Conservation (phyloP, 805 yeast genomes). For the Tetrapisispora namnaoensis region DNA sequence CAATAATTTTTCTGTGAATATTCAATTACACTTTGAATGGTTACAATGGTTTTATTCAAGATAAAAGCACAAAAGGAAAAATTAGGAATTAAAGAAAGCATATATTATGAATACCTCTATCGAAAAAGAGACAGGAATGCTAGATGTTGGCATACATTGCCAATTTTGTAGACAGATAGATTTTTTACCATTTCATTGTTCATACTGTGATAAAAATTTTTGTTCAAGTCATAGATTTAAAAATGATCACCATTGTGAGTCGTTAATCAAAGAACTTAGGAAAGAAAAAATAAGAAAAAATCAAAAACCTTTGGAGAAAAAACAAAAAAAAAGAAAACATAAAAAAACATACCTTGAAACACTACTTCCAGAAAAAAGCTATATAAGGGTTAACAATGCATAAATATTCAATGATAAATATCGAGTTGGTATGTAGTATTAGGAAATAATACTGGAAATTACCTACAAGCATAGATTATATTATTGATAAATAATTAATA, state of each 20-base stretch:
- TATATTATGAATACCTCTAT: neutral
- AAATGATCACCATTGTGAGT: slow-evolving; percentile 22
- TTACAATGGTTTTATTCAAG: neutral
- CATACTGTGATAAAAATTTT: slow-evolving; percentile 21
- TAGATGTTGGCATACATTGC: slow-evolving; percentile 31
- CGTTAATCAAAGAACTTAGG: slow-evolving; percentile 6
- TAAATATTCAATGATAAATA: neutral
- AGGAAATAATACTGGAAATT: no score
- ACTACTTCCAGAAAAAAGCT: slow-evolving; percentile 3
- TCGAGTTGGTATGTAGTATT: no score
- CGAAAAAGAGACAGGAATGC: slow-evolving; percentile 24
- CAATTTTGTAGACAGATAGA: slow-evolving; percentile 25
- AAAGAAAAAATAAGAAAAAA: neutral
- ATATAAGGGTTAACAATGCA: neutral
- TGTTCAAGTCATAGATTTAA: slow-evolving; percentile 22
- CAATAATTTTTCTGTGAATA: no score
- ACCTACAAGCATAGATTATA: no score
- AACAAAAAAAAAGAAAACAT: neutral
- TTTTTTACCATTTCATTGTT: slow-evolving; percentile 28
- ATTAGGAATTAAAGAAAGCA: neutral
- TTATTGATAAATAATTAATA: neutral
- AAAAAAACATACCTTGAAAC: slow-evolving; percentile 2
- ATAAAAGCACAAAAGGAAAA: no score
- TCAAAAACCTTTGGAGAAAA: neutral
- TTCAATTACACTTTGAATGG: no score